A percentile compares a stretch with the other conserved stretches of the same genome.
These are phyloP conservation scores for Suhomyces panamericanus DNA, from an alignment of 1,139 yeast genomes.

Conservation along the genomic window DNA sequence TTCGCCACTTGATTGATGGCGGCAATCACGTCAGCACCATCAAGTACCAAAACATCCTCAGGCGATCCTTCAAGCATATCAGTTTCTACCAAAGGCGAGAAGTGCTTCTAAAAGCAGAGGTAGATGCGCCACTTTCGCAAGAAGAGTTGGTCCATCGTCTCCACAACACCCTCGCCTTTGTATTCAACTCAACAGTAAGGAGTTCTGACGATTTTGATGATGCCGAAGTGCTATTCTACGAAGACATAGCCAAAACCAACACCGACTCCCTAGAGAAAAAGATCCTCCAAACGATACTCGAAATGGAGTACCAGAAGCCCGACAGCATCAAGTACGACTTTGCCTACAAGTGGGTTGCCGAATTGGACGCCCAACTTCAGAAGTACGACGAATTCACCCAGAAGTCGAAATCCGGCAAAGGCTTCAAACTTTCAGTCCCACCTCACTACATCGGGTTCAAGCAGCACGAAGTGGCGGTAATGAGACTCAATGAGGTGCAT, in stretches of 20 bases:
- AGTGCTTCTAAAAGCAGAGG: conserved; percentile 12
- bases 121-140: conserved; percentile 9
- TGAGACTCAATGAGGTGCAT: conserved; percentile 35
- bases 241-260: conserved; percentile 21
- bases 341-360: conserved; percentile 29
- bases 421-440: conserved; percentile 5
- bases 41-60: conserved; percentile 24
- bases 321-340: conserved; percentile 31
- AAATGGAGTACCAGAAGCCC: conserved; percentile 33
- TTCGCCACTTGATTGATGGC: conserved; percentile 27
- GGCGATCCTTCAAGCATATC: conserved; percentile 27
- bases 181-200: conserved; percentile 39
- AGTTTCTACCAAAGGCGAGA: conserved; percentile 23
- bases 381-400: conserved; percentile 5
- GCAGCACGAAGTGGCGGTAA: conserved; percentile 31
- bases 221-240: conserved; percentile 21
- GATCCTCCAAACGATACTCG: conserved; percentile 32
- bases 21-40: conserved; percentile 17
- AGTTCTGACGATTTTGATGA: conserved; percentile 16
- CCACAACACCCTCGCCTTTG: conserved; percentile 38
- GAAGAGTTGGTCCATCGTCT: conserved; percentile 26
- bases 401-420: conserved; percentile 2
- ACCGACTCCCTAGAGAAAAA: conserved; percentile 28
- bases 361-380: conserved; percentile 3
- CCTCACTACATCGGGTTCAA: conserved; percentile 25